Conservation (phyloP, 371 early-diverging fungal genomes). For the Mucor mucedo region DNA sequence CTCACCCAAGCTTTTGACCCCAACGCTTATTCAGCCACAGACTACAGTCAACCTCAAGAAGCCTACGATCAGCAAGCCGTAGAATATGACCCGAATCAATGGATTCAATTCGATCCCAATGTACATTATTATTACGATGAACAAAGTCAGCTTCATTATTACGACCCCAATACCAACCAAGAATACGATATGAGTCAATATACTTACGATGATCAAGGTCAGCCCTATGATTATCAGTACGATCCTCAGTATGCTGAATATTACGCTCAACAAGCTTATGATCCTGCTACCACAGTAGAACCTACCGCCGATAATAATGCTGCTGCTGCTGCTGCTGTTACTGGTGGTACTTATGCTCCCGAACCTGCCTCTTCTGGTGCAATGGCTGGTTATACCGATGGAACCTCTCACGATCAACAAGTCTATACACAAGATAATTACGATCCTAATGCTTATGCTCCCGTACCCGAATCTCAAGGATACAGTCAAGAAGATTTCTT, state of each 20-base stretch:
- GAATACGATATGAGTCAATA: constrained; percentile 42
- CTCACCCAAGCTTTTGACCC: constrained; percentile 27
- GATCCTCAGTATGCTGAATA: constrained; percentile 38
- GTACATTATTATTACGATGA: constrained; percentile 49
- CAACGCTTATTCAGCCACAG: constrained; percentile 2
- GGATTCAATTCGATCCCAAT: constrained; percentile 39
- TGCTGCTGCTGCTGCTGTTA: not conserved
- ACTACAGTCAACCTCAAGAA: constrained; percentile 1
- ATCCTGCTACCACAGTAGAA: constrained; percentile 1
- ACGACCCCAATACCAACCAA: constrained; percentile 46
- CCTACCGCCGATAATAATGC: not conserved
- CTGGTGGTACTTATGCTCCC: not conserved
- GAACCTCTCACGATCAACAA: not conserved
- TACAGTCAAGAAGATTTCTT: not conserved
- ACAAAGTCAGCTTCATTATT: constrained; percentile 39
- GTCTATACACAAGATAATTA: not conserved
- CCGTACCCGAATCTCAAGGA: not conserved
- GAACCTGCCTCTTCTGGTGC: no score
- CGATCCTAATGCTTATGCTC: constrained; percentile 1
- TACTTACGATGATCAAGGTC: constrained; percentile 19
- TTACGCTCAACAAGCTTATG: constrained; percentile 30
- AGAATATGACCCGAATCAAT: constrained; percentile 14
- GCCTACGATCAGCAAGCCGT: constrained; percentile 9
- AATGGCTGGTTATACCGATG: no score
- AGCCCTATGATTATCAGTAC: constrained; percentile 27